Evolutionary conservation across 768 basidiomycete genomes (phyloP), one percentile per base, ranked within the genome.

Genomic region (Auricularia auricula-judae): DNA sequence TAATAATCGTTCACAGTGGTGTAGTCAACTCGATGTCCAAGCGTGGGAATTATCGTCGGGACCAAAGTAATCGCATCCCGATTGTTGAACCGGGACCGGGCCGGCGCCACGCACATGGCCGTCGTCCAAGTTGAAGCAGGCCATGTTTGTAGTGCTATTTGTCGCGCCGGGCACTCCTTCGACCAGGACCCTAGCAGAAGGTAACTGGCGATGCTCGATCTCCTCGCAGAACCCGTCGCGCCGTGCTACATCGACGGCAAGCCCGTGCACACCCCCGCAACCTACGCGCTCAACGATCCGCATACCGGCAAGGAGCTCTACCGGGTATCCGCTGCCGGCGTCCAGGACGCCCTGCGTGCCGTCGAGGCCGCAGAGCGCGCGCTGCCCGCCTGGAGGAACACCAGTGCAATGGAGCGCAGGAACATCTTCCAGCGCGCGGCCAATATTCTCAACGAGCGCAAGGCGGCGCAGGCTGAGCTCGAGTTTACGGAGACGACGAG

Each of bases 361-460:
- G 63, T 66, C 51, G 63, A 66, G 8, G 51, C 63, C 16, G 65
- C 65, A 0, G 36, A 35, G 18, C 33, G 23, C 29, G 65, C 65
- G n/a, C 42, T 66, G n/a, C 62, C 47, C 7, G 63, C 36, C n/a
- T 66, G 63, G 62, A 12, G 42, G 4, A 63, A 12, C 16, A 62
- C 65, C 3, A 60, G 65, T 1, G 63, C 66, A 1, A 18, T 59
- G 29, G 63, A 65, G 44, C 66, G 70, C 5, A 51, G 70, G 5
- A 43, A 51, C n/a, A 69, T 69, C 53, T 71, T 69, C 66, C 4
- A 64, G 61, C 65, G 63, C 53, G 68, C 68, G 0, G 65, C 66
- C 1, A 23, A 58, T 8, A 44, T 68, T 14, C 34, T 69, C 11
- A 42, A 61, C 12, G 62, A 65, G 35, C 64, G 67, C 7, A 66